These are phyloP conservation scores for Gentiana macrophylla DNA, from an alignment of 257 asterid genomes.

Conservation along the genomic window DNA sequence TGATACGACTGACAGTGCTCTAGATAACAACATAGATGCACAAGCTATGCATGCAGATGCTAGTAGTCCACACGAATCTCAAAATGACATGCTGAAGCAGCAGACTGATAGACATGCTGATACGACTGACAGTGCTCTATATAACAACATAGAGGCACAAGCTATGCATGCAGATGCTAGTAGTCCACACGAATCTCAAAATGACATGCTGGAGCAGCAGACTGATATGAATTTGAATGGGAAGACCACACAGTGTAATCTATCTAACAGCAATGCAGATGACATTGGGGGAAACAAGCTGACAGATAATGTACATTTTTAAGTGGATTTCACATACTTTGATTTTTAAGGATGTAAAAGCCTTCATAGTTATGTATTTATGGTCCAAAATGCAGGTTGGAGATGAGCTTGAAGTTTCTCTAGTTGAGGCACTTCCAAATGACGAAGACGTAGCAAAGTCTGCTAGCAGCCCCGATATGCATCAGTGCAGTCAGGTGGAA, in stretches of 20 bases:
- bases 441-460: conserved; percentile 8
- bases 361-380: conserved; percentile 1
- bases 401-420: conserved; percentile 4
- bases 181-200: conserved; percentile 20
- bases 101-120: conserved; percentile 9
- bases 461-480: conserved; percentile 1
- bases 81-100: conserved; percentile 1
- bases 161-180: conserved; percentile 10
- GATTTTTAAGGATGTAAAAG: conserved; percentile 1
- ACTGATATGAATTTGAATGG: conserved; percentile 1
- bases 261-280: conserved; percentile 1
- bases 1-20: conserved; percentile 18
- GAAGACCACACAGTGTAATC: not conserved
- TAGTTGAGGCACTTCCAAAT: conserved; percentile 9
- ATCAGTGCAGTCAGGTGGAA: conserved; percentile 11
- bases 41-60: conserved; percentile 14
- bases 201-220: conserved; percentile 4
- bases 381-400: conserved; percentile 17
- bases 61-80: conserved; percentile 22
- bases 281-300: conserved; percentile 1
- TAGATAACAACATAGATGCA: conserved; percentile 22
- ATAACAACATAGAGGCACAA: conserved; percentile 23
- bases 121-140: conserved; percentile 16
- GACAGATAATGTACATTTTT: conserved; percentile 13
- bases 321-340: not conserved